phyloP scores from a whole-genome alignment of 768 basidiomycete genomes.

The Chlorophyllum brunneum region DNA sequence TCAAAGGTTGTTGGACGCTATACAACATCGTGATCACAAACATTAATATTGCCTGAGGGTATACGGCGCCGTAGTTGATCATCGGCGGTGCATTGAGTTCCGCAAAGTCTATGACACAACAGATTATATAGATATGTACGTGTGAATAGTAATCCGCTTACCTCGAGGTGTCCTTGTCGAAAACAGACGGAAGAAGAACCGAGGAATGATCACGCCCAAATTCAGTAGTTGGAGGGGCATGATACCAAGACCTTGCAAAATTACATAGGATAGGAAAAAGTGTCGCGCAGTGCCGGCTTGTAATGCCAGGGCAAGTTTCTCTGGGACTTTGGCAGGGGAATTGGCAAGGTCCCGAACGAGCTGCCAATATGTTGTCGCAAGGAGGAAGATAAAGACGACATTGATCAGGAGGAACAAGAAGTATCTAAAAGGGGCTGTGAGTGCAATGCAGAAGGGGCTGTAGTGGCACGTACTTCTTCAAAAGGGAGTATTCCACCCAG shows the following conservation, averaged over 20 bases:
- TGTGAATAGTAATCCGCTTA: slow-evolving; percentile 25
- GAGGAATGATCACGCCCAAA: slow-evolving; percentile 81
- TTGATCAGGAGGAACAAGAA: slow-evolving; percentile 90
- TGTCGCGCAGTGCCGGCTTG: slow-evolving; percentile 75
- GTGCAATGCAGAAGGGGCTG: not conserved
- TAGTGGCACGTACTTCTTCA: slow-evolving; percentile 69
- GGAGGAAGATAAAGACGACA: slow-evolving; percentile 90
- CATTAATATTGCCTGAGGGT: slow-evolving; percentile 94
- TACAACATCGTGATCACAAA: slow-evolving; percentile 95
- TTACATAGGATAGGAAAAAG: slow-evolving; percentile 83
- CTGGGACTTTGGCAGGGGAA: slow-evolving; percentile 90
- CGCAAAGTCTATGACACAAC: slow-evolving; percentile 66
- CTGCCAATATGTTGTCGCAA: slow-evolving; percentile 90
- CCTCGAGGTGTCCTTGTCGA: slow-evolving; percentile 90
- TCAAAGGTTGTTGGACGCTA: slow-evolving; percentile 93
- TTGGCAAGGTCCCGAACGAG: slow-evolving; percentile 89
- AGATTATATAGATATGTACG: not conserved
- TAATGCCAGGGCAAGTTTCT: slow-evolving; percentile 84
- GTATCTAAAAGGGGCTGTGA: slow-evolving; percentile 55
- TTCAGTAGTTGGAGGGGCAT: slow-evolving; percentile 96
- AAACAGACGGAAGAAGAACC: slow-evolving; percentile 69
- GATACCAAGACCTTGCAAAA: slow-evolving; percentile 88
- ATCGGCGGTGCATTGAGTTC: slow-evolving; percentile 97
- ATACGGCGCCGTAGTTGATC: slow-evolving; percentile 97
- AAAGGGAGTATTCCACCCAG: slow-evolving; percentile 87